Evolutionary conservation across 2,329 filamentous ascomycete genomes (phyloP).

Genomic region (Metarhizium album): DNA sequence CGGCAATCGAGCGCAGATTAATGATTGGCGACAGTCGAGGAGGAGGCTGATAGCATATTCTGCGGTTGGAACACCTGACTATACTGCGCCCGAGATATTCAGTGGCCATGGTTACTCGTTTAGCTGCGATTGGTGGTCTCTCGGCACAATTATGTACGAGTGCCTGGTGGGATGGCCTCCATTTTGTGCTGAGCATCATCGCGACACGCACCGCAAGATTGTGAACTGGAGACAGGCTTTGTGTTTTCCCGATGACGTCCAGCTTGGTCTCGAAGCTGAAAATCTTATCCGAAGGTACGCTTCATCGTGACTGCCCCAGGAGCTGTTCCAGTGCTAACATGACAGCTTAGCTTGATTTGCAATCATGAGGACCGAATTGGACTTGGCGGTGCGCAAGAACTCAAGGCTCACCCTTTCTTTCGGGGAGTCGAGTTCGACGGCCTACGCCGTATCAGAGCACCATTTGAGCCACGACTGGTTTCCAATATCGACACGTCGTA

Average conservation of each 20-base stretch:
- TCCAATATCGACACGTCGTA: conserved; percentile 95
- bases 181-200: conserved; percentile 96
- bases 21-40: conserved; percentile 94
- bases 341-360: conserved; percentile 63
- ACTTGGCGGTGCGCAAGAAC: conserved; percentile 73
- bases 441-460: conserved; percentile 81
- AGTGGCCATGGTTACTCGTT: conserved; percentile 92
- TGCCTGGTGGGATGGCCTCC: conserved; percentile 97
- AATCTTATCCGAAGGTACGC: conserved; percentile 80
- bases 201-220: conserved; percentile 97
- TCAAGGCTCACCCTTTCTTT: conserved; percentile 94
- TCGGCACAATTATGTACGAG: conserved; percentile 99
- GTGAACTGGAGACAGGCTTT: conserved; percentile 94
- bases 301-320: background rate
- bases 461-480: conserved; percentile 87
- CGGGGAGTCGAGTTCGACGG: conserved; percentile 90
- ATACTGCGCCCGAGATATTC: conserved; percentile 97
- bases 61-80: conserved; percentile 94
- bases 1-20: conserved; percentile 93
- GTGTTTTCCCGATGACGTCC: conserved; percentile 93
- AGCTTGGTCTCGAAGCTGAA: conserved; percentile 78
- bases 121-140: conserved; percentile 97
- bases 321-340: background rate
- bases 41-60: conserved; percentile 94
- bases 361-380: conserved; percentile 88